A percentile compares a stretch with the other conserved stretches of the same genome.
These are phyloP conservation scores for Trichosporon asahii DNA, from an alignment of 1,284 basidiomycete genomes.

Conservation along the genomic window DNA sequence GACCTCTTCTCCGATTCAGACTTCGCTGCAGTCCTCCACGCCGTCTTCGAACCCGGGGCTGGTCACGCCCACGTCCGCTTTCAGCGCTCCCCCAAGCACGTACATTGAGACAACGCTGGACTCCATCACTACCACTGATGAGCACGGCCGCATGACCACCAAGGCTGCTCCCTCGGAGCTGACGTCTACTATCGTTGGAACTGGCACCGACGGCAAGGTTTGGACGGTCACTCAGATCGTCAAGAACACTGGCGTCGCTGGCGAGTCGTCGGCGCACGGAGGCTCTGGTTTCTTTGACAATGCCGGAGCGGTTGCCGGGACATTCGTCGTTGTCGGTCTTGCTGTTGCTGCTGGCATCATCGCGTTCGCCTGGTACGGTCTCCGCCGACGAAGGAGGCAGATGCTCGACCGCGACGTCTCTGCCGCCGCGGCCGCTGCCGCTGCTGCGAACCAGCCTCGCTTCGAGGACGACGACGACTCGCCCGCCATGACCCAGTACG, in stretches of 20 bases:
- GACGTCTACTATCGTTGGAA: conserved; percentile 15
- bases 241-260: conserved; percentile 34
- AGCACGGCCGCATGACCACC: not conserved
- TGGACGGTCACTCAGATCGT: conserved; percentile 46
- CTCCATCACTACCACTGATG: conserved; percentile 1
- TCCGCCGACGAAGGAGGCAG: conserved; percentile 48
- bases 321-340: conserved; percentile 52
- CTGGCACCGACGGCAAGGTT: conserved; percentile 28
- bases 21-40: not conserved
- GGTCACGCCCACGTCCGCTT: not conserved
- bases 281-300: conserved; percentile 49
- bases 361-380: conserved; percentile 47
- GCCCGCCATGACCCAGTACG: conserved; percentile 47
- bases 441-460: conserved; percentile 43
- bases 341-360: conserved; percentile 46
- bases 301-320: conserved; percentile 51
- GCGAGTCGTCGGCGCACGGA: conserved; percentile 19
- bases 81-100: not conserved
- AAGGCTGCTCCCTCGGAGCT: not conserved
- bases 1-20: not conserved
- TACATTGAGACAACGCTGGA: not conserved
- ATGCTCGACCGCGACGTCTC: conserved; percentile 52
- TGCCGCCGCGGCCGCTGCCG: conserved; percentile 51
- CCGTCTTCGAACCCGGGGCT: not conserved
- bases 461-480: conserved; percentile 48